Conservation (phyloP, 78 protist species). For the Speleostelium caveatum region DNA sequence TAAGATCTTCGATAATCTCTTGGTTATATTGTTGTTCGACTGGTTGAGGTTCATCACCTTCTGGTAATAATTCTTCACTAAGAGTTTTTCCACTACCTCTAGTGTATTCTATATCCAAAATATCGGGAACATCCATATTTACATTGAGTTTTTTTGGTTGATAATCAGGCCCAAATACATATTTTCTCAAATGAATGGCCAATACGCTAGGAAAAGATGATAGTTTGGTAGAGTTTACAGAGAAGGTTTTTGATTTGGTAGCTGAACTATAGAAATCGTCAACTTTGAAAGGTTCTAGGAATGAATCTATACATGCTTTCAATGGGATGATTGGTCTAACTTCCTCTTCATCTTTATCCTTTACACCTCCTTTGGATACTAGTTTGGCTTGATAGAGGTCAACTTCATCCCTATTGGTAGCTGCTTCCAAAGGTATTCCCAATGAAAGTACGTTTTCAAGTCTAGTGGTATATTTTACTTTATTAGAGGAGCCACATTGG, state of each 20-base stretch:
- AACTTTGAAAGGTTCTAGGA: slow-evolving; percentile 50
- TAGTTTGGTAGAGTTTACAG: slow-evolving; percentile 59
- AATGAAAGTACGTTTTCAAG: slow-evolving; percentile 71
- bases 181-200: slow-evolving; percentile 83
- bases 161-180: slow-evolving; percentile 84
- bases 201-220: slow-evolving; percentile 89
- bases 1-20: slow-evolving; percentile 53
- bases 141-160: slow-evolving; percentile 89
- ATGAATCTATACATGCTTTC: slow-evolving; percentile 38
- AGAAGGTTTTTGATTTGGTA: slow-evolving; percentile 64
- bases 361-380: background rate
- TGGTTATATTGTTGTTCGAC: too few species aligned
- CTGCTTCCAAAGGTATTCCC: slow-evolving; percentile 68
- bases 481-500: slow-evolving; percentile 71
- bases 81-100: slow-evolving; percentile 77
- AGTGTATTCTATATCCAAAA: slow-evolving; percentile 73
- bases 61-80: slow-evolving; percentile 83
- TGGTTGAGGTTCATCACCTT: slow-evolving; percentile 28
- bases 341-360: slow-evolving; percentile 40
- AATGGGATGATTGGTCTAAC: slow-evolving; percentile 81
- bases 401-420: slow-evolving; percentile 61
- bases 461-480: slow-evolving; percentile 78
- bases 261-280: slow-evolving; percentile 84
- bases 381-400: slow-evolving; percentile 26
- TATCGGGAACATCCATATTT: slow-evolving; percentile 81